Evolutionary conservation across 2,329 filamentous ascomycete species (phyloP).

Genomic region (Penicillium paneum): DNA sequence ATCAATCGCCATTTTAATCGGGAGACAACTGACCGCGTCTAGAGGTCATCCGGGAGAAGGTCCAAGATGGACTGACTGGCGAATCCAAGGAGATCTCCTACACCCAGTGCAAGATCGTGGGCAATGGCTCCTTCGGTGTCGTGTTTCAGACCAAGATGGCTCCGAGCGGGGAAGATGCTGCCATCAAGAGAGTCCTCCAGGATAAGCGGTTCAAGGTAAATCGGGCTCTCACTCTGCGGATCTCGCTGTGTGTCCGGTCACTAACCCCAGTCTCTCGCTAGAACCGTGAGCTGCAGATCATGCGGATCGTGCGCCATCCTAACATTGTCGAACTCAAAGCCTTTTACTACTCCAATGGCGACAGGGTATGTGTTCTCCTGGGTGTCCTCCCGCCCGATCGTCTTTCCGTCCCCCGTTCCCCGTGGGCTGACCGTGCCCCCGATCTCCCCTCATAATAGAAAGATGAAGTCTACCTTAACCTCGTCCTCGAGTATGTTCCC

Average conservation of each 20-base stretch:
- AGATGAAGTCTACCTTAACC: conserved; percentile 97
- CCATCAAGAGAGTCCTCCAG: conserved; percentile 97
- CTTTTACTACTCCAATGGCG: conserved; percentile 99
- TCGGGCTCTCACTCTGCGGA: conserved; percentile 15
- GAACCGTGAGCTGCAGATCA: conserved; percentile 99
- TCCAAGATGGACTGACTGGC: conserved; percentile 95
- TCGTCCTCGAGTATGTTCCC: conserved; percentile 96
- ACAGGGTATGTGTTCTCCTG: conserved; percentile 65
- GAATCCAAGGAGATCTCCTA: conserved; percentile 97
- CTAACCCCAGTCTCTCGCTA: conserved; percentile 47
- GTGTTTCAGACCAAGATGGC: conserved; percentile 99
- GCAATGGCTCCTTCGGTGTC: conserved; percentile 97
- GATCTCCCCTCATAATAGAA: conserved; percentile 56
- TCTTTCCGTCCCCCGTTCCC: conserved; percentile 2
- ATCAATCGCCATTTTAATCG: conserved; percentile 20
- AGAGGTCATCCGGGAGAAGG: conserved; percentile 99
- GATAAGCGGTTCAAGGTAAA: conserved; percentile 98
- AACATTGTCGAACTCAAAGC: conserved; percentile 99
- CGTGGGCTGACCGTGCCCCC: conserved; percentile 2
- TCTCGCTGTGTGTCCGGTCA: background rate
- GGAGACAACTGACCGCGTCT: conserved; percentile 8
- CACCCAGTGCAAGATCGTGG: conserved; percentile 98
- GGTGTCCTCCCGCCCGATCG: conserved; percentile 1
- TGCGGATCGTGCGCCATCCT: conserved; percentile 97
- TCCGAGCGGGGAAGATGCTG: conserved; percentile 95